A percentile compares a stretch with the other conserved stretches of the same genome.
Evolutionary conservation across 73 alveolate genomes (phyloP).

Genomic region (Symbiodinium natans): DNA sequence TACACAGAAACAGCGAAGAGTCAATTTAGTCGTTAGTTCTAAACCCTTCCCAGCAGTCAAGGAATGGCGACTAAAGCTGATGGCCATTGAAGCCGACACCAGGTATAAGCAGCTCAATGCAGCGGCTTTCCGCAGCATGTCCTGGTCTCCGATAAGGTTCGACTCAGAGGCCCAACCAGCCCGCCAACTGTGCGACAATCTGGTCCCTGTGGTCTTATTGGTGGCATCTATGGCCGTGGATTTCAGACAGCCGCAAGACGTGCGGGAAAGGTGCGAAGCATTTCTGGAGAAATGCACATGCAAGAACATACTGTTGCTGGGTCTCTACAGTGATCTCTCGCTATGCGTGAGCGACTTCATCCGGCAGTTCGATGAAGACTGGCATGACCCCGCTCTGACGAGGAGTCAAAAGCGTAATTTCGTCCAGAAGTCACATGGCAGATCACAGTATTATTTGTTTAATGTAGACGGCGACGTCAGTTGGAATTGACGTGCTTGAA

Average conservation of each 20-base stretch:
- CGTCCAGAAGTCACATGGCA: background rate
- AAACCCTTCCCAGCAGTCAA: too few relatives aligned
- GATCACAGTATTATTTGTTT: background rate
- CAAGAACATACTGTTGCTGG: background rate
- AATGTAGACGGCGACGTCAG: background rate
- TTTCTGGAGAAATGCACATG: background rate
- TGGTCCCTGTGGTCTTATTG: background rate
- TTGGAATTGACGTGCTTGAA: background rate
- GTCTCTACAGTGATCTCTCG: background rate
- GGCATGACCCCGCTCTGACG: slow-evolving; percentile 8
- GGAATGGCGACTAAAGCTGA: too few relatives aligned
- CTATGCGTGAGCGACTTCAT: background rate
- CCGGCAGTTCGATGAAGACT: background rate
- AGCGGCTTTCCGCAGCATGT: background rate
- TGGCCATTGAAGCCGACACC: too few relatives aligned
- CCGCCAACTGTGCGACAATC: background rate
- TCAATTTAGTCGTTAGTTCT: too few relatives aligned
- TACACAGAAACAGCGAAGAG: too few relatives aligned
- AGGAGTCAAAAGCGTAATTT: background rate
- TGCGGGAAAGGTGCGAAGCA: background rate
- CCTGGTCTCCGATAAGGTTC: background rate
- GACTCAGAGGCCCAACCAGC: background rate
- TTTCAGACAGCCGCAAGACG: background rate
- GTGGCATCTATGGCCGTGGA: background rate
- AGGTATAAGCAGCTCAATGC: too few relatives aligned